Evolutionary conservation across 2,329 filamentous ascomycete genomes (phyloP), one percentile per base, ranked within the genome.

Genomic region (Fusarium albidum): DNA sequence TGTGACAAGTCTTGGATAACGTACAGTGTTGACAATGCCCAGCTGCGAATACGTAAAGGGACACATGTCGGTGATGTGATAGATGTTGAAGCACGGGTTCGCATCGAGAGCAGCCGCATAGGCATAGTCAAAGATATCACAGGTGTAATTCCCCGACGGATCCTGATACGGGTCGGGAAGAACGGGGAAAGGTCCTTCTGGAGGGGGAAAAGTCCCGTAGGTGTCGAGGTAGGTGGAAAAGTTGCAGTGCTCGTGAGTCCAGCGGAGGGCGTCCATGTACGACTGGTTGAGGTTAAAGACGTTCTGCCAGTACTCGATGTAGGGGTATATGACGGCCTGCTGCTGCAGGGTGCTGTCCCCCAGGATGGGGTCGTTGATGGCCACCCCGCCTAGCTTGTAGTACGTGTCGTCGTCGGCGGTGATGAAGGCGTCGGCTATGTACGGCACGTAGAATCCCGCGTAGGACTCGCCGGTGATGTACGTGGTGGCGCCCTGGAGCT

Each of bases 81-180:
- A 95, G 10, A 90, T 76, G 69, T 92, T 85, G 73, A 89, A 96
- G 76, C 91, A 95, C 0, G 91, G 91, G 73, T 95, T 95, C 28
- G 84, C 71, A 2, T 75, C 67, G 5, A 77, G 57, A 8, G 81
- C 80, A 26, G 84, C 87, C 0, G 77, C 61, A 63, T 75, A 76
- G 26, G 90, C 81, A 17, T 81, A 75, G 51, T 79, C 70, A 64
- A 81, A 89, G 15, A 91, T 65, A 42, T 78, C 76, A 68, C 90
- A 93, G 5, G 77, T 79, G 0, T 73, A 66, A 1, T 73, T 73
- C 29, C 65, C 65, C 0, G 57, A 52, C 3, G 46, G 0, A 37
- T 60, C 18, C 68, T 73, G 61, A 21, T 75, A 37, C 9, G 69
- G 54, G 61, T 70, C 48, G 6, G 49, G 39, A 11, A 52, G 14